phyloP scores from a whole-genome alignment of 805 yeast genomes.

The Spathaspora passalidarum region DNA sequence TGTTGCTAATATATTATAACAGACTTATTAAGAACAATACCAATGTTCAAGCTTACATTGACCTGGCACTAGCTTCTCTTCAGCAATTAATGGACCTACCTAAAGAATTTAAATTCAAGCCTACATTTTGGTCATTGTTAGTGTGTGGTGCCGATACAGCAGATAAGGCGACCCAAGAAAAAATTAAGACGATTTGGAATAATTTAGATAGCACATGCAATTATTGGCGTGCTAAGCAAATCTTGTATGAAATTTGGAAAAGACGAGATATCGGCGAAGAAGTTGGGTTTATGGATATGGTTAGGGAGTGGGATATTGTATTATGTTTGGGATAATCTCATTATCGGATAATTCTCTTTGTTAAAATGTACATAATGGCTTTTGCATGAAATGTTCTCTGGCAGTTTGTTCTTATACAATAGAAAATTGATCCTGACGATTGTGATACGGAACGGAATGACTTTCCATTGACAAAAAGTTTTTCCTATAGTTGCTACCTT shows the following conservation, averaged over 20 bases:
- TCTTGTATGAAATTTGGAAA: slow-evolving; percentile 50
- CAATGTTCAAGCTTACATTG: slow-evolving; percentile 33
- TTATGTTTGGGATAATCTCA: slow-evolving; percentile 33
- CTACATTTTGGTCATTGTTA: slow-evolving; percentile 49
- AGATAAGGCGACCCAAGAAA: slow-evolving; percentile 23
- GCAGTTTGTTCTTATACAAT: neutral
- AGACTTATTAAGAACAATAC: slow-evolving; percentile 43
- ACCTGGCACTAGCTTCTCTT: slow-evolving; percentile 31
- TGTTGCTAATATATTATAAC: slow-evolving; percentile 42
- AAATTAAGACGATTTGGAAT: slow-evolving; percentile 31
- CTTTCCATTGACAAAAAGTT: too few species aligned
- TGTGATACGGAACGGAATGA: too few species aligned
- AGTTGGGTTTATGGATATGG: slow-evolving; percentile 50
- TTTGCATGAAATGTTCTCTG: neutral
- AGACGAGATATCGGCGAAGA: slow-evolving; percentile 34
- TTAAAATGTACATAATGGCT: neutral
- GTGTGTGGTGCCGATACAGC: slow-evolving; percentile 40
- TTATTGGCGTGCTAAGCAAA: slow-evolving; percentile 56
- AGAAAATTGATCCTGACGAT: neutral
- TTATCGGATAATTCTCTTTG: neutral
- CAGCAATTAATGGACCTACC: slow-evolving; percentile 19
- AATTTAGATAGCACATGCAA: slow-evolving; percentile 23
- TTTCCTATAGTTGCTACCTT: too few species aligned
- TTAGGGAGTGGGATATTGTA: slow-evolving; percentile 52
- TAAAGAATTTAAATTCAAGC: slow-evolving; percentile 24